Conservation (phyloP, 805 yeast genomes). For the Wickerhamomyces rabaulensis region DNA sequence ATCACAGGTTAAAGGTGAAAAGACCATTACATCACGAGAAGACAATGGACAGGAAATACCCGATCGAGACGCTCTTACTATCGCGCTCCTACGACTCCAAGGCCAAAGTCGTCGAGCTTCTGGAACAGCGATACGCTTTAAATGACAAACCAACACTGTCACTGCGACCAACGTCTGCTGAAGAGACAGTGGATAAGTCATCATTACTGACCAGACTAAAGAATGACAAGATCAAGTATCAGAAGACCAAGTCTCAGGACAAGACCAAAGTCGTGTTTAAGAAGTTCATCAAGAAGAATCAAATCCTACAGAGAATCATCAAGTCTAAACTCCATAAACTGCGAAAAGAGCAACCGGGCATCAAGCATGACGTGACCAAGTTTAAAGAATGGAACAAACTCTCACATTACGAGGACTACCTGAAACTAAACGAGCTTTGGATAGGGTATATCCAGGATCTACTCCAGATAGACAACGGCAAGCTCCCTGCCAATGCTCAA, state of each 20-base stretch:
- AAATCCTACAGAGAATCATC: conserved; percentile 21
- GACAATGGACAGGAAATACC: conserved; percentile 20
- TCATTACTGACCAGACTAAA: conserved; percentile 11
- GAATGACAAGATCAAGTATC: conserved; percentile 13
- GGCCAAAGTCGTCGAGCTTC: conserved; percentile 25
- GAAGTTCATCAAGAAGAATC: conserved; percentile 20
- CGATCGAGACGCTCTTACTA: conserved; percentile 17
- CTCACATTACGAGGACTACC: conserved; percentile 45
- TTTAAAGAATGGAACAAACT: conserved; percentile 20
- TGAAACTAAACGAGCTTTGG: conserved; percentile 66
- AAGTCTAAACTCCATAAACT: conserved; percentile 19
- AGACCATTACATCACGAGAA: too few relatives aligned
- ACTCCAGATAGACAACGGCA: conserved; percentile 30
- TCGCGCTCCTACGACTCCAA: conserved; percentile 16
- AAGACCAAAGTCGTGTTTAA: conserved; percentile 28
- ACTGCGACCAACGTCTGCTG: conserved; percentile 25
- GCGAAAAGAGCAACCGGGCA: neutral
- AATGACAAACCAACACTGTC: conserved; percentile 26
- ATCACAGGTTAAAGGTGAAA: too few relatives aligned
- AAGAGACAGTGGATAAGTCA: conserved; percentile 21
- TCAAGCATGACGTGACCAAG: conserved; percentile 11
- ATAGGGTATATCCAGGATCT: conserved; percentile 57
- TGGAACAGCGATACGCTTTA: conserved; percentile 28
- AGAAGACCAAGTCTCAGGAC: conserved; percentile 21
- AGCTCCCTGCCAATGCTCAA: conserved; percentile 19